Percentiles rank a stretch among this genome's conserved stretches.
phyloP scores from a whole-genome alignment of 352 stramenopile genomes.

The Globisporangium acanthophoron region DNA sequence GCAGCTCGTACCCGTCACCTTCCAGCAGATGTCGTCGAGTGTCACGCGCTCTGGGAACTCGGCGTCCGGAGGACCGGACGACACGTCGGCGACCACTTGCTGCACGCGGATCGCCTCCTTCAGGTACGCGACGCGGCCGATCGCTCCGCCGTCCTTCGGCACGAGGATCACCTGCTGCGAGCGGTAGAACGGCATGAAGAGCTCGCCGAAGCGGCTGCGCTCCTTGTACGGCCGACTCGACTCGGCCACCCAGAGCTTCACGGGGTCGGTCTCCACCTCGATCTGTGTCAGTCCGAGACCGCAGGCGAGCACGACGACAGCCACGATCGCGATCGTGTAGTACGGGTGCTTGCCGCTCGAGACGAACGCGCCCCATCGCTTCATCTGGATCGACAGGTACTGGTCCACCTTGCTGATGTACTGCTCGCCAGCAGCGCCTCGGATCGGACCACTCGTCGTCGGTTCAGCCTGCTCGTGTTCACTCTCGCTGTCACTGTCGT shows the following conservation, averaged over 20 bases:
- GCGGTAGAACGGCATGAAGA: constrained; percentile 56
- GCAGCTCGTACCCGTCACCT: constrained; percentile 40
- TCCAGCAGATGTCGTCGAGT: constrained; percentile 48
- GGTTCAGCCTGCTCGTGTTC: background rate
- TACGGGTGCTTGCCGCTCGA: constrained; percentile 17
- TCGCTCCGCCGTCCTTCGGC: constrained; percentile 39
- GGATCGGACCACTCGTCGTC: background rate
- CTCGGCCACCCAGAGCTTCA: constrained; percentile 52
- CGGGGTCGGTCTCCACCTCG: constrained; percentile 39
- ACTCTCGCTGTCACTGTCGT: constrained; percentile 10
- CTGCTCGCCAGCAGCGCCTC: background rate
- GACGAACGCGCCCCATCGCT: constrained; percentile 37
- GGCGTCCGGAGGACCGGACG: constrained; percentile 4
- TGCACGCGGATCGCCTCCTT: constrained; percentile 45
- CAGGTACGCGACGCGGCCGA: constrained; percentile 32
- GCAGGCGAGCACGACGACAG: constrained; percentile 17
- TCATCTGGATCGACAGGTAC: constrained; percentile 19
- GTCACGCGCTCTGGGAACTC: constrained; percentile 19
- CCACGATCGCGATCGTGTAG: constrained; percentile 17
- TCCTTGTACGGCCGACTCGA: constrained; percentile 38
- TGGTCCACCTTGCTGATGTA: constrained; percentile 29
- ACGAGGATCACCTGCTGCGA: constrained; percentile 49
- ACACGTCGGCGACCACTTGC: constrained; percentile 21
- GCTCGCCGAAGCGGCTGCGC: constrained; percentile 30
- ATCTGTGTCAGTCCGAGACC: constrained; percentile 23